Evolutionary conservation across 306 rosid species (phyloP).

Genomic region (Cucumis cinereus): DNA sequence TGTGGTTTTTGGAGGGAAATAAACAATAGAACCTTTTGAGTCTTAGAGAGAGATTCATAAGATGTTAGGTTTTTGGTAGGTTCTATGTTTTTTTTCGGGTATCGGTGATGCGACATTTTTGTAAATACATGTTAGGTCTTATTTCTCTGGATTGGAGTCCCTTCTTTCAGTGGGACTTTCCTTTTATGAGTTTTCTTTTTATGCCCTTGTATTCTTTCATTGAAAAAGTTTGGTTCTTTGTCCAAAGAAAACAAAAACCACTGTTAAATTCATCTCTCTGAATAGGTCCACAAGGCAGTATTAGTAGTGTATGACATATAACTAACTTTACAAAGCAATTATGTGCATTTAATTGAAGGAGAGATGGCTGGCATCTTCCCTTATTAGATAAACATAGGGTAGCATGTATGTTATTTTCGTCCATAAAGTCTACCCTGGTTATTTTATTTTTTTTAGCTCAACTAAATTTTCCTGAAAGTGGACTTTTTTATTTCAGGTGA

Average conservation of each 20-base stretch:
- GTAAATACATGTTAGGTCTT: neutral
- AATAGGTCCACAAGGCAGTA: neutral
- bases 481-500: slow-evolving; percentile 45
- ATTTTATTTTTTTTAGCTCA: neutral
- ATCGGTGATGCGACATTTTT: too few relatives aligned
- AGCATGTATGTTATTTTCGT: neutral
- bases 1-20: too few relatives aligned
- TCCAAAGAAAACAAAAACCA: neutral
- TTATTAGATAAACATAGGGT: neutral
- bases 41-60: too few relatives aligned
- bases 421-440: neutral
- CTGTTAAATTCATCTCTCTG: neutral
- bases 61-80: too few relatives aligned
- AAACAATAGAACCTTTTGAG: too few relatives aligned
- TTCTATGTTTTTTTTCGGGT: too few relatives aligned
- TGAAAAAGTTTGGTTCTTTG: too few relatives aligned
- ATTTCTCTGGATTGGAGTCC: neutral
- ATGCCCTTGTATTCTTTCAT: neutral
- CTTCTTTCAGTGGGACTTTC: neutral
- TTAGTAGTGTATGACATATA: neutral
- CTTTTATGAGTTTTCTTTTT: neutral
- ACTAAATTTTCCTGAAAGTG: slow-evolving; percentile 10
- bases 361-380: neutral
- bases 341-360: neutral
- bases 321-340: too few relatives aligned